Evolutionary conservation across 192 early-diverging fungal genomes (phyloP).

Genomic region (Coemansia sp.): DNA sequence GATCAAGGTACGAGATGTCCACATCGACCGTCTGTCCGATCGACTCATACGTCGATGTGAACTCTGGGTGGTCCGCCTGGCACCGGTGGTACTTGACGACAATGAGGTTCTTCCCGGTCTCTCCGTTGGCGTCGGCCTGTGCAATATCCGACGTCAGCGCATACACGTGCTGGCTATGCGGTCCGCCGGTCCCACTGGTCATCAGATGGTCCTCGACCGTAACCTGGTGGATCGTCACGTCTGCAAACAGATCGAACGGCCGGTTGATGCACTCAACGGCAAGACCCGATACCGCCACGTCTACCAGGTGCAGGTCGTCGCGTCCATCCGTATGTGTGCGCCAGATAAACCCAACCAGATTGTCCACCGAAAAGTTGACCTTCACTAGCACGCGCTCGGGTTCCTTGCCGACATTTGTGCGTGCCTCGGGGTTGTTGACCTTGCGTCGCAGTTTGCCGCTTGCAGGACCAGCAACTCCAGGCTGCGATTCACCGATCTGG

Average conservation of each 20-base stretch:
- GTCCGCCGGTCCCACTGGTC: not conserved
- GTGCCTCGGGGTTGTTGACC: conserved; percentile 14
- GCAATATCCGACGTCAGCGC: conserved; percentile 53
- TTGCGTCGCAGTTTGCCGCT: conserved; percentile 35
- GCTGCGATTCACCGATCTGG: conserved; percentile 14
- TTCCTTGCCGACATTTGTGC: conserved; percentile 38
- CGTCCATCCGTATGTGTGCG: conserved; percentile 47
- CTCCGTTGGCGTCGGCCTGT: conserved; percentile 49
- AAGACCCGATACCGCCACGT: conserved; percentile 66
- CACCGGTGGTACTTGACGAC: conserved; percentile 71
- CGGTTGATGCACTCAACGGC: conserved; percentile 67
- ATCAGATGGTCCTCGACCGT: conserved; percentile 69
- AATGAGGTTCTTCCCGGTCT: conserved; percentile 63
- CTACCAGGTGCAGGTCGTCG: conserved; percentile 49
- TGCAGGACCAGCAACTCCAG: not conserved
- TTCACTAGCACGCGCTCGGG: conserved; percentile 41
- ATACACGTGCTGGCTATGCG: conserved; percentile 33
- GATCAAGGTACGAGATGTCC: conserved; percentile 71
- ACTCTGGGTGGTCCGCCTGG: conserved; percentile 73
- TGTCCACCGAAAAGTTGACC: conserved; percentile 53
- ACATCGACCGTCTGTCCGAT: conserved; percentile 82
- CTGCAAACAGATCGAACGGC: conserved; percentile 64
- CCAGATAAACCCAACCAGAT: conserved; percentile 53
- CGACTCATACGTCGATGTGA: conserved; percentile 67
- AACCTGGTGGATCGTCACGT: conserved; percentile 76